Conservation (phyloP, 495 filamentous ascomycete species). For the Penicillium bovifimosum region DNA sequence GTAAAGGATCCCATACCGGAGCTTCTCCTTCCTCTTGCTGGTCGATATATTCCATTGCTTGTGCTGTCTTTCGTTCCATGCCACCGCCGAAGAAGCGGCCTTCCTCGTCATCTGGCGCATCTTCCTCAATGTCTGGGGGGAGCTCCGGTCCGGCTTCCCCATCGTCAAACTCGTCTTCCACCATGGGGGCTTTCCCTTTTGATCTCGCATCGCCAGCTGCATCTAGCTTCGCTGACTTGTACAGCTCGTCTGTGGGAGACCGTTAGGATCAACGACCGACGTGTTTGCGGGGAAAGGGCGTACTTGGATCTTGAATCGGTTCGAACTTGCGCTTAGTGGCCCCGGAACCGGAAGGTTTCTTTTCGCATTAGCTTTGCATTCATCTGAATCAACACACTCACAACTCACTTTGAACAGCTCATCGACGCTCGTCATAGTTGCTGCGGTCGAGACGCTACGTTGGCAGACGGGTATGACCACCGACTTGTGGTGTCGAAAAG, state of each 20-base stretch:
- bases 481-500: too few species aligned
- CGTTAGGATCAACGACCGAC: conserved; percentile 18
- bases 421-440: conserved; percentile 69
- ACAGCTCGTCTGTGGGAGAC: conserved; percentile 55
- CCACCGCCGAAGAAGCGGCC: conserved; percentile 95
- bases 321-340: conserved; percentile 75
- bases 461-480: neutral
- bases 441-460: neutral
- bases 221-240: conserved; percentile 78
- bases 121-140: conserved; percentile 58
- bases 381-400: neutral
- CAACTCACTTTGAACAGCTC: conserved; percentile 73
- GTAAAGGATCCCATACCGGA: conserved; percentile 22
- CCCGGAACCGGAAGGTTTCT: conserved; percentile 42
- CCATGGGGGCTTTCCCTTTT: conserved; percentile 53
- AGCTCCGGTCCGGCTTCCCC: conserved; percentile 63
- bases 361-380: conserved; percentile 13
- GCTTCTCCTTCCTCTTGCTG: conserved; percentile 54
- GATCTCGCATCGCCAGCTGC: conserved; percentile 56
- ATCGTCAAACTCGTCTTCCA: conserved; percentile 57
- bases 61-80: conserved; percentile 69
- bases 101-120: conserved; percentile 73
- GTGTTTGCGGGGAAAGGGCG: conserved; percentile 19
- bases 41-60: conserved; percentile 89
- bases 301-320: conserved; percentile 63